A percentile compares a stretch with the other conserved stretches of the same genome.
Conservation (phyloP, 768 basidiomycete species). For the Pulveroboletus sp. region DNA sequence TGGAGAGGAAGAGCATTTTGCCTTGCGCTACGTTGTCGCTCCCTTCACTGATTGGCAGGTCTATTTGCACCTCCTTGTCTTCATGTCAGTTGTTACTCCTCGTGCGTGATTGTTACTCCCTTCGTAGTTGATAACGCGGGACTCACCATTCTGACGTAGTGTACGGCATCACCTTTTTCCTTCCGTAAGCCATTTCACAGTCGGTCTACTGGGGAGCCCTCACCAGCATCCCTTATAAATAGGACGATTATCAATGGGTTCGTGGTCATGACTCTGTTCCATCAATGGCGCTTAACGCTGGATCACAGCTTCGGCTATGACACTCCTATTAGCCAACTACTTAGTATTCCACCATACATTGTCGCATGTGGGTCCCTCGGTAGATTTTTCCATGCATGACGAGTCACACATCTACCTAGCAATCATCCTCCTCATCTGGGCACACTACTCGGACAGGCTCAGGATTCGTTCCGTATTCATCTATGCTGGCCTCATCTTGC, state of each 20-base stretch:
- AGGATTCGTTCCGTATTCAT: conserved; percentile 57
- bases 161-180: conserved; percentile 66
- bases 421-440: conserved; percentile 45
- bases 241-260: conserved; percentile 59
- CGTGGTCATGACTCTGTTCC: not conserved
- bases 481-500: conserved; percentile 43
- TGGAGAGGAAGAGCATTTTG: conserved; percentile 50
- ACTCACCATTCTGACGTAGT: conserved; percentile 34
- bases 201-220: not conserved
- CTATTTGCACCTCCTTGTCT: conserved; percentile 9
- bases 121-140: not conserved
- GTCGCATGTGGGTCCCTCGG: conserved; percentile 46
- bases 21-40: conserved; percentile 46
- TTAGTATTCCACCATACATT: conserved; percentile 66
- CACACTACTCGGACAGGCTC: conserved; percentile 54
- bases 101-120: conserved; percentile 36
- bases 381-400: not conserved
- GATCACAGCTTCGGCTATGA: conserved; percentile 52
- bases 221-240: not conserved
- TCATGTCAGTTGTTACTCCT: conserved; percentile 52
- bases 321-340: conserved; percentile 52
- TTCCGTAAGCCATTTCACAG: conserved; percentile 47
- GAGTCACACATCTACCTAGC: conserved; percentile 33
- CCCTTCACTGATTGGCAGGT: conserved; percentile 65
- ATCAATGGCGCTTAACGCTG: not conserved